phyloP scores from a whole-genome alignment of 2,329 filamentous ascomycete species.

The Coniochaeta hoffmannii region DNA sequence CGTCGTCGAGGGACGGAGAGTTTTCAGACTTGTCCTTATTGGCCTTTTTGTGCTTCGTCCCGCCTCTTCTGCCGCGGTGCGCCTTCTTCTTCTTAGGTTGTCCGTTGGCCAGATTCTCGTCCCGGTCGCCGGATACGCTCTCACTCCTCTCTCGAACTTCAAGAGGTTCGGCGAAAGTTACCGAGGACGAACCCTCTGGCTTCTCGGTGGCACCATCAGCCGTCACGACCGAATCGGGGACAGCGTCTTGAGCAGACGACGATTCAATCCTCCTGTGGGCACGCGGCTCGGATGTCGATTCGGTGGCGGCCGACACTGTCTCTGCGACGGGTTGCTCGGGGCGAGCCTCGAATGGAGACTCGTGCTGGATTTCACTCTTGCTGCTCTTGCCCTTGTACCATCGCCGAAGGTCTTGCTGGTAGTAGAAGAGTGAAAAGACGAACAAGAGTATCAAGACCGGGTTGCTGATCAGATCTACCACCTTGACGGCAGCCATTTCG shows the following conservation, averaged over 20 bases:
- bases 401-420: slow-evolving; percentile 36
- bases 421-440: slow-evolving; percentile 33
- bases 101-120: slow-evolving; percentile 24
- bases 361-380: neutral
- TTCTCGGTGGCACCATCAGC: neutral
- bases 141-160: slow-evolving; percentile 1
- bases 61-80: slow-evolving; percentile 64
- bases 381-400: slow-evolving; percentile 25
- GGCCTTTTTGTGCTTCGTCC: slow-evolving; percentile 55
- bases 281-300: neutral
- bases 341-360: neutral
- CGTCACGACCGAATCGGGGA: neutral
- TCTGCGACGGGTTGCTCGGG: slow-evolving; percentile 3
- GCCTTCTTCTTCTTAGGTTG: slow-evolving; percentile 59
- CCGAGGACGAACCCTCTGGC: slow-evolving; percentile 5
- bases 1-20: slow-evolving; percentile 42
- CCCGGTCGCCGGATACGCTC: neutral
- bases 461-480: slow-evolving; percentile 49
- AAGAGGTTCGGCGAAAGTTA: slow-evolving; percentile 12
- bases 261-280: neutral
- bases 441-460: slow-evolving; percentile 42
- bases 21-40: slow-evolving; percentile 44
- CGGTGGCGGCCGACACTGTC: neutral
- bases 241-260: neutral
- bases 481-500: slow-evolving; percentile 38